Conservation (phyloP, 768 basidiomycete genomes). For the Hemileccinum rubropunctum region DNA sequence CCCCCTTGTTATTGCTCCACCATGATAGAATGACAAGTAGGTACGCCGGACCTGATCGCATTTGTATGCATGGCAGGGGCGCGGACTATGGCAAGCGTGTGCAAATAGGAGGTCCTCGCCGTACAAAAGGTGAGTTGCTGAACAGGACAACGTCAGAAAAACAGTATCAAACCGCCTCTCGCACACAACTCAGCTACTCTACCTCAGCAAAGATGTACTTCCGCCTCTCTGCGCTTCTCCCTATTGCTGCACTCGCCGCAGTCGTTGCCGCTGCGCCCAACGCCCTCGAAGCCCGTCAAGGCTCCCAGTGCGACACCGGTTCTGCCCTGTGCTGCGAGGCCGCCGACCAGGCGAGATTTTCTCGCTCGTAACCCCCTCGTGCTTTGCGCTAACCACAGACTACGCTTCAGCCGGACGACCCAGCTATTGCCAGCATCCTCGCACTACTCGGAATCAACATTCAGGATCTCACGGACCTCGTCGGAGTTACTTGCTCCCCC, state of each 20-base stretch:
- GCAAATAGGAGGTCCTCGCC: too few relatives aligned
- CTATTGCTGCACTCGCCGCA: slow-evolving; percentile 14
- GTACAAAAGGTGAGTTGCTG: background rate
- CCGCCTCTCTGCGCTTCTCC: background rate
- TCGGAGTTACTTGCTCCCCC: background rate
- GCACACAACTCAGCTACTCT: background rate
- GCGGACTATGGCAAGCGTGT: too few relatives aligned
- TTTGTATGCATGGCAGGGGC: too few relatives aligned
- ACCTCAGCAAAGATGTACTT: background rate
- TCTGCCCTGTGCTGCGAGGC: slow-evolving; percentile 10
- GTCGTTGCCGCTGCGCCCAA: slow-evolving; percentile 3
- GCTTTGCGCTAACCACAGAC: background rate
- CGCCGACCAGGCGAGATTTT: background rate
- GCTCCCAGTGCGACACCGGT: slow-evolving; percentile 11
- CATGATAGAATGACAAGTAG: too few relatives aligned
- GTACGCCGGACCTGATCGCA: too few relatives aligned
- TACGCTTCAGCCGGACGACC: background rate
- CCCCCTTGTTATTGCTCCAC: too few relatives aligned
- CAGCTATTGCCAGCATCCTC: background rate
- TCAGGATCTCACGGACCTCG: background rate
- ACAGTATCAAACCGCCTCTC: background rate
- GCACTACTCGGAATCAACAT: background rate
- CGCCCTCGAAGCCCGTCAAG: background rate
- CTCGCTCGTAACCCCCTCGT: too few relatives aligned
- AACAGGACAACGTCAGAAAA: background rate